Percentiles rank a stretch among this genome's conserved stretches.
Evolutionary conservation across 148 eudicot species (phyloP).

Genomic region (Gaultheria prostrata): DNA sequence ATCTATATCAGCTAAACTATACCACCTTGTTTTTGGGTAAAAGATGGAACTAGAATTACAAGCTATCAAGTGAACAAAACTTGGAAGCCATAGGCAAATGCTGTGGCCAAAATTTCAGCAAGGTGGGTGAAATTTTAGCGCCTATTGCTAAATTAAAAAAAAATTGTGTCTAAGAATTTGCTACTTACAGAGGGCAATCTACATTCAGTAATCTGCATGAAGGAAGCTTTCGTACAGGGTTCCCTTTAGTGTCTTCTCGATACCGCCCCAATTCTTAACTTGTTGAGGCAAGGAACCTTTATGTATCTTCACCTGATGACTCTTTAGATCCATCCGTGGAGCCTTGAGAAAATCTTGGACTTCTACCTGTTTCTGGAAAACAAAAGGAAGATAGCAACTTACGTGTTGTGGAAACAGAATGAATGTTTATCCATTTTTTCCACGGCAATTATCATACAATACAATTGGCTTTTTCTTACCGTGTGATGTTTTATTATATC

Average conservation of each 20-base stretch:
- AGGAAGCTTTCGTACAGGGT: constrained; percentile 66
- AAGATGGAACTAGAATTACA: not conserved
- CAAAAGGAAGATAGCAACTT: not conserved
- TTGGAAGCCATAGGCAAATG: not conserved
- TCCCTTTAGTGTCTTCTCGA: constrained; percentile 63
- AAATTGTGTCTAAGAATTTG: not conserved
- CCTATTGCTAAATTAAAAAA: constrained; percentile 22
- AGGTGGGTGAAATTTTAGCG: constrained; percentile 15
- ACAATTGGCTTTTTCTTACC: constrained; percentile 51
- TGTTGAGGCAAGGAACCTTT: constrained; percentile 63
- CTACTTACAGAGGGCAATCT: constrained; percentile 25
- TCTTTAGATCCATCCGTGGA: constrained; percentile 53
- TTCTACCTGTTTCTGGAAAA: constrained; percentile 51
- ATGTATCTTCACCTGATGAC: constrained; percentile 89
- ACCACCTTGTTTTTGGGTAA: not conserved
- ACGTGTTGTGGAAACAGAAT: not conserved
- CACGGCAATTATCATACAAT: constrained; percentile 14
- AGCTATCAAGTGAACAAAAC: not conserved
- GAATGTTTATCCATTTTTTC: not conserved
- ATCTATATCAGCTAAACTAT: constrained; percentile 18
- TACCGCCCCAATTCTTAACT: constrained; percentile 75
- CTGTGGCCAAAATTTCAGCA: constrained; percentile 28
- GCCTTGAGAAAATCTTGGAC: constrained; percentile 77
- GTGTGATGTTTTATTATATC: constrained; percentile 63
- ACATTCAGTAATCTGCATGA: constrained; percentile 49